These are phyloP conservation scores for Conringia planisiliqua DNA, from an alignment of 345 rosid species.

Conservation along the genomic window DNA sequence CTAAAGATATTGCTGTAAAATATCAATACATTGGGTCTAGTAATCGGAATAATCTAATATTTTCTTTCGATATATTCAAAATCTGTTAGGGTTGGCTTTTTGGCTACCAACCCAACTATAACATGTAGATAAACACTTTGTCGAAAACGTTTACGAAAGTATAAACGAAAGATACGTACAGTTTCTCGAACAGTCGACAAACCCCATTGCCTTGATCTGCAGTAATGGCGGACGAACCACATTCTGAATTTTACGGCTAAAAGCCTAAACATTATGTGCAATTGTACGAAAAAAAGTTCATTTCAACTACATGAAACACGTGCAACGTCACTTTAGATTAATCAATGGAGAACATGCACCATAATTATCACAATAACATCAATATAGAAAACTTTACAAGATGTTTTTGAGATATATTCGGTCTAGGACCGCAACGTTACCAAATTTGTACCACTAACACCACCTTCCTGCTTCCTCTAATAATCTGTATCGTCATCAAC, in stretches of 20 bases:
- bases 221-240: background rate
- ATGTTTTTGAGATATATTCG: background rate
- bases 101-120: background rate
- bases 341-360: no score
- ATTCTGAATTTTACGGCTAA: background rate
- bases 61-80: background rate
- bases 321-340: background rate
- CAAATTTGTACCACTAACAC: background rate
- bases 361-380: background rate
- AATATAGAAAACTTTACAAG: background rate
- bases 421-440: background rate
- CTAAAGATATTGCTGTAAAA: background rate
- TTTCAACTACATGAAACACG: background rate
- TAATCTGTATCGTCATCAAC: no score
- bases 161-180: background rate
- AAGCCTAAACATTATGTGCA: background rate
- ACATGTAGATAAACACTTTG: background rate
- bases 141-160: background rate
- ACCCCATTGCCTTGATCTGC: background rate
- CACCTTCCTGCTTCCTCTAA: background rate
- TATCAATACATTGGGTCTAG: background rate
- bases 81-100: background rate
- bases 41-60: background rate
- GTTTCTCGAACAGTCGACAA: background rate
- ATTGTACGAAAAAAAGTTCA: background rate